Evolutionary conservation across 495 filamentous ascomycete genomes (phyloP), one percentile per base, ranked within the genome.

Genomic region (Clavariopsis aquatica): DNA sequence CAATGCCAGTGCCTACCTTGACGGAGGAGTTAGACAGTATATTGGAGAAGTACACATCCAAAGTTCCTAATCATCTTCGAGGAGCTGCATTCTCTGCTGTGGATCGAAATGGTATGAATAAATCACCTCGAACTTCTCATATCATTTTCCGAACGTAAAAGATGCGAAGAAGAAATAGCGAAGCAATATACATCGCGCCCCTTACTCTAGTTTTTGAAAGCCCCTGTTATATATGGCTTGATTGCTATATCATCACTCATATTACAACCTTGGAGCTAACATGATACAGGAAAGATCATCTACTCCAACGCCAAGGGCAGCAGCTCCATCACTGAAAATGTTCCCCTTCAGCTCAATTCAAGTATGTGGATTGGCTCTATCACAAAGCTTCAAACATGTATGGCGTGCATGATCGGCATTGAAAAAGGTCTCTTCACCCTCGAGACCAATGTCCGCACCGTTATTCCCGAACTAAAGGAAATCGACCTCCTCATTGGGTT

Each of bases 371-470:
- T 71, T 52, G 74, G 71, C 26, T 77, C 75, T 0, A 70, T 74
- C 60, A 72, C 68, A n/a, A 75, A 77, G 55, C 65, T 77, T 2
- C 64, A 72, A 49, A 76, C 75, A 3, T 68, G 71, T 10, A 61
- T 77, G 12, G 75, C 75, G 0, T 71, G 68, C n/a, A 63, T 75
- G 52, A 66, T 71, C 45, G 63, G 66, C 23, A 70, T 77, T 13
- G 75, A 76, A 36, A 68, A 63, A 43, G 75, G 75, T 8, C 65
- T 73, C 27, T 59, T 76, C 10, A 68, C 66, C 2, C 59, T 77
- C 27, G 74, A 76, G 38, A 69, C 68, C 17, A 69, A 77, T 29
- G 66, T 74, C 13, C 51, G 65, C 5, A 51, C 54, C 15, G 19
- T 72, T 2, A 53, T 76, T 26, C 72, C 75, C 12, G 64, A 69